Conservation (phyloP, 2,329 filamentous ascomycete genomes). For the Epichloe hybrida region DNA sequence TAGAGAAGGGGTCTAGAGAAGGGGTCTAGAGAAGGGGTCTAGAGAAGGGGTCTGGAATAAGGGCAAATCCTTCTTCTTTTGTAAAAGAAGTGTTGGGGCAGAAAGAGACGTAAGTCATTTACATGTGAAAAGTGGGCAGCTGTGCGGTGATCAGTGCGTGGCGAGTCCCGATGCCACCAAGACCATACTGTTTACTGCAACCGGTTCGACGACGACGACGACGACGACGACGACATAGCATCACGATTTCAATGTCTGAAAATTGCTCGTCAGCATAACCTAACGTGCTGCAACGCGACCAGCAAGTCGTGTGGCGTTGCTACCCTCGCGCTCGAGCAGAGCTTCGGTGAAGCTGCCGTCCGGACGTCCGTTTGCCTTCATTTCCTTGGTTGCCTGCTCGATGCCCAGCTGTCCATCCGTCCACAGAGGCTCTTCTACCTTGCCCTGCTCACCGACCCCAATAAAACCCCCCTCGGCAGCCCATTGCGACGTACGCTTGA, state of each 20-base stretch:
- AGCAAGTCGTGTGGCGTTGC: slow-evolving; percentile 17
- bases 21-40: no score
- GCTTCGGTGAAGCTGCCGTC: slow-evolving; percentile 37
- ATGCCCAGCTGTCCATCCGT: slow-evolving; percentile 78
- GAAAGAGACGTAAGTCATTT: neutral
- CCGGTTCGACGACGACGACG: neutral
- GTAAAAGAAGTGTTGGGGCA: neutral
- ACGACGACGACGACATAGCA: neutral
- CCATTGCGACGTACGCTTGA: slow-evolving; percentile 92
- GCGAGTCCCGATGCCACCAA: neutral
- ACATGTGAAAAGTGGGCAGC: slow-evolving; percentile 1
- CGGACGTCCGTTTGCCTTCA: slow-evolving; percentile 32
- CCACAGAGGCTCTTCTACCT: slow-evolving; percentile 65
- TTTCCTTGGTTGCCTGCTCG: slow-evolving; percentile 48
- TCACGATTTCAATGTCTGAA: neutral
- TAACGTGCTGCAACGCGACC: slow-evolving; percentile 15
- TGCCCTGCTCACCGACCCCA: slow-evolving; percentile 66
- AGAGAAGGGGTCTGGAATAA: neutral
- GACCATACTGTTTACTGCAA: neutral
- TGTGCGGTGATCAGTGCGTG: neutral
- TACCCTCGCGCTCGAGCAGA: slow-evolving; percentile 42
- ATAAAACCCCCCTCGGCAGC: slow-evolving; percentile 84
- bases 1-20: no score
- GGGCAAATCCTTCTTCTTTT: neutral
- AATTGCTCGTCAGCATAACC: neutral